Base-by-base conservation (phyloP, 2,329 filamentous ascomycete species). In the Aspergillus carbonarius region DNA sequence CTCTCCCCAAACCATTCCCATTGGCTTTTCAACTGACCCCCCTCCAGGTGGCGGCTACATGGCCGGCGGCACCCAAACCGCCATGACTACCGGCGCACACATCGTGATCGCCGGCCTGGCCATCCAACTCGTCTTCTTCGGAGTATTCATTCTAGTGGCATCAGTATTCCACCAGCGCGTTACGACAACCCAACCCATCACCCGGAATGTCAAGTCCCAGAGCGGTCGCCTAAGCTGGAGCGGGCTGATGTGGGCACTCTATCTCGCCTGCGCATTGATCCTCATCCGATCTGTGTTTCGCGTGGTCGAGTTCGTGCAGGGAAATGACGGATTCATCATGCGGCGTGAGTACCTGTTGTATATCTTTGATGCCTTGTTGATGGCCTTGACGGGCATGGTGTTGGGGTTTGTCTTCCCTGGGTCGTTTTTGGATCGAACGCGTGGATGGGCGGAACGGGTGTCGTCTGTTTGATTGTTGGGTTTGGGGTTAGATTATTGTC, bases 111-210 rank as follows among this genome's bases (percentile, higher is more conserved):
- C 65, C 1, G 85, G 86, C 1, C 73, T 89, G 1, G 72, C 83
- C 44, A 69, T 87, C 17, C 86, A 88, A 65, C 78, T 88, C 30
- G 49, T 84, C 50, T 79, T 83, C 60, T 87, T 88, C 60, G 79
- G 77, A 20, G 72, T 86, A 49, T 88, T 88, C 66, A 73, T 83
- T 44, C 58, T 79, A 5, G 79, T 79, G 2, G 78, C 83, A 0
- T 64, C 77, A 1, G 58, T 82, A 0, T 86, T 86, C 70, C 80
- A 87, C 61, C n/a, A n/a, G n/a, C n/a, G n/a, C n/a, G n/a, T n/a
- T n/a, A n/a, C n/a, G n/a, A n/a, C n/a, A n/a, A n/a, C n/a, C n/a
- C n/a, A n/a, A n/a, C n/a, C n/a, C n/a, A n/a, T n/a, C n/a, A n/a
- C n/a, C n/a, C n/a, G n/a, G n/a, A n/a, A n/a, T n/a, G n/a, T n/a